phyloP scores from a whole-genome alignment of 163 green algal genomes.

The Prototheca stagnorum region DNA sequence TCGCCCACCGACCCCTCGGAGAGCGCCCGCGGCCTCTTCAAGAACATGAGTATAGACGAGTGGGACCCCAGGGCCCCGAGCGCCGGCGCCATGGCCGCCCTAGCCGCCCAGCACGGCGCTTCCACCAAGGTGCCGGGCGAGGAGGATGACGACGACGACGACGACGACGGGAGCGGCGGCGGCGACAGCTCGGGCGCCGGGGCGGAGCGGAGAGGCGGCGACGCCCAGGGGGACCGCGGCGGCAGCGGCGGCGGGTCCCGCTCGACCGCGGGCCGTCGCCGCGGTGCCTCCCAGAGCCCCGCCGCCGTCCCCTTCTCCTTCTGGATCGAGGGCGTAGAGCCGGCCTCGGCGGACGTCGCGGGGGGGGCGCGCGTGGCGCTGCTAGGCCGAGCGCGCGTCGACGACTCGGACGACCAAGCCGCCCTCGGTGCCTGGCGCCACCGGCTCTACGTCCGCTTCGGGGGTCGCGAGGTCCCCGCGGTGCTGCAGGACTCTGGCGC shows the following conservation, averaged over 20 bases:
- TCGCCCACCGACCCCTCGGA: too few species aligned
- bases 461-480: not conserved
- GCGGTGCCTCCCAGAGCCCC: not conserved
- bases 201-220: not conserved
- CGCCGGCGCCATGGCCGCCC: too few species aligned
- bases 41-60: conserved; percentile 22
- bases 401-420: too few species aligned
- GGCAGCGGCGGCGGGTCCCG: not conserved
- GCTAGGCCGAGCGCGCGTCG: too few species aligned
- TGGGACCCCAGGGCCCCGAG: conserved; percentile 4
- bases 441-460: not conserved
- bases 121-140: too few species aligned
- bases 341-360: not conserved
- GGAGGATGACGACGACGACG: too few species aligned
- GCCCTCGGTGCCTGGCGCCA: not conserved
- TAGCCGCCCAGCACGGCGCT: conserved; percentile 24
- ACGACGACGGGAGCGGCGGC: too few species aligned
- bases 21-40: conserved; percentile 8
- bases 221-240: not conserved
- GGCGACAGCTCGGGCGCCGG: not conserved
- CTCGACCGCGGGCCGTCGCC: too few species aligned
- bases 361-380: too few species aligned
- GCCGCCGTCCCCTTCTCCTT: not conserved
- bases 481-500: not conserved
- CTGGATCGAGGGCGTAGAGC: not conserved